Evolutionary conservation across 2,329 filamentous ascomycete genomes (phyloP).

Genomic region (Cylindrodendrum hubeiense): DNA sequence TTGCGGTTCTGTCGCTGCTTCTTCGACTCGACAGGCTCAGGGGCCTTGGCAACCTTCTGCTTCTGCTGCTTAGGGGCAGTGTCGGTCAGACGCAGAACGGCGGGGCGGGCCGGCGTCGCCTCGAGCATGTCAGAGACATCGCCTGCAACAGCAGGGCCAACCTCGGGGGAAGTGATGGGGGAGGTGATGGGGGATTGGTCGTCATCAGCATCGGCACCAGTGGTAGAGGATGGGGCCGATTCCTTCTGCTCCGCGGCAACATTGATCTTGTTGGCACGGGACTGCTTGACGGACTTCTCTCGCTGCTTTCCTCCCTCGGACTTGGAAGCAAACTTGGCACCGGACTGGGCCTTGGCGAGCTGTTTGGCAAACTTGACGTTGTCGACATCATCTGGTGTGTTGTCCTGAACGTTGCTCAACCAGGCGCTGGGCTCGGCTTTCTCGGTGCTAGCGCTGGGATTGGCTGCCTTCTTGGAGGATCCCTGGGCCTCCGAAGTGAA

Average conservation of each 20-base stretch:
- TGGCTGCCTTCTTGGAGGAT: constrained; percentile 52
- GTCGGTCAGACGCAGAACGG: constrained; percentile 83
- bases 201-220: constrained; percentile 83
- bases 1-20: constrained; percentile 94
- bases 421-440: constrained; percentile 45
- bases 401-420: constrained; percentile 47
- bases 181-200: constrained; percentile 80
- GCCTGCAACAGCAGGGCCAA: constrained; percentile 67
- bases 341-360: constrained; percentile 77
- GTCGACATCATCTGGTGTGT: constrained; percentile 69
- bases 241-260: constrained; percentile 58
- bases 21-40: constrained; percentile 84
- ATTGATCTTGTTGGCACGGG: constrained; percentile 66
- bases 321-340: constrained; percentile 69
- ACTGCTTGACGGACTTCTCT: constrained; percentile 78
- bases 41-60: constrained; percentile 70
- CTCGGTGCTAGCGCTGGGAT: constrained; percentile 51
- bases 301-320: constrained; percentile 71
- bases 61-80: constrained; percentile 72
- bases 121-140: constrained; percentile 96
- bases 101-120: constrained; percentile 73
- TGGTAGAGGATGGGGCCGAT: constrained; percentile 71
- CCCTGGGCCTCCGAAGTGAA: constrained; percentile 54
- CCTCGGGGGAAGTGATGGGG: constrained; percentile 75
- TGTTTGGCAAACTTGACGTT: constrained; percentile 83